These are phyloP conservation scores for Sanghuangporus baumii DNA, from an alignment of 1,284 basidiomycete genomes.

Conservation along the genomic window DNA sequence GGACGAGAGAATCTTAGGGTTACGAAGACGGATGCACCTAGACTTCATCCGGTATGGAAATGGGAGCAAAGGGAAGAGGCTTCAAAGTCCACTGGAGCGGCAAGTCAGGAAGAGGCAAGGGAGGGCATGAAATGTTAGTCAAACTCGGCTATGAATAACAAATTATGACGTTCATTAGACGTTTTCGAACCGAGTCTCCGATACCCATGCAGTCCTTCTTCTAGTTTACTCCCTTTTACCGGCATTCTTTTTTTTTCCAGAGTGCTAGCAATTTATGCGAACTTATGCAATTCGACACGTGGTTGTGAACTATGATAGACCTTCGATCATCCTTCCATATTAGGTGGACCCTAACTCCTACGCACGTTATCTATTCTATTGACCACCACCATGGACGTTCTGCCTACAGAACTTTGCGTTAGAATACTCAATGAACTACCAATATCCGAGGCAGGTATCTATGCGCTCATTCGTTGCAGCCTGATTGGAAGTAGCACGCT, in stretches of 20 bases:
- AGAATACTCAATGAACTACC: constrained; percentile 15
- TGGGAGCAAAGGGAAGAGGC: constrained; percentile 9
- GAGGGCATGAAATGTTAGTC: not conserved
- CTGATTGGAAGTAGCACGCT: constrained; percentile 23
- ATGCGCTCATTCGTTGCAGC: constrained; percentile 25
- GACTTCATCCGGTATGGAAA: constrained; percentile 18
- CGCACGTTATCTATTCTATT: not conserved
- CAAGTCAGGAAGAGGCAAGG: not conserved
- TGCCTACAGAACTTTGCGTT: constrained; percentile 23
- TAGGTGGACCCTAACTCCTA: not conserved
- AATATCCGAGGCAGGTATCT: constrained; percentile 18
- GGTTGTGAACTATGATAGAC: not conserved
- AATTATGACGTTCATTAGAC: too few relatives aligned
- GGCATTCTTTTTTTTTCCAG: too few relatives aligned
- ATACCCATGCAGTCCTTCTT: too few relatives aligned
- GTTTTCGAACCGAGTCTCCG: too few relatives aligned
- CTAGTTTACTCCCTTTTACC: too few relatives aligned
- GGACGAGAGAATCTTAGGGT: not conserved
- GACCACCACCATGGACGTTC: constrained; percentile 23
- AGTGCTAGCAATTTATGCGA: too few relatives aligned
- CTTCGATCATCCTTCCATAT: not conserved
- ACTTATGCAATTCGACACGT: too few relatives aligned
- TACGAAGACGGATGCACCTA: not conserved
- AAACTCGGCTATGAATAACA: not conserved
- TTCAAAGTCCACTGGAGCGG: not conserved